Evolutionary conservation across 495 filamentous ascomycete species (phyloP).

Genomic region (Zalerion maritima): DNA sequence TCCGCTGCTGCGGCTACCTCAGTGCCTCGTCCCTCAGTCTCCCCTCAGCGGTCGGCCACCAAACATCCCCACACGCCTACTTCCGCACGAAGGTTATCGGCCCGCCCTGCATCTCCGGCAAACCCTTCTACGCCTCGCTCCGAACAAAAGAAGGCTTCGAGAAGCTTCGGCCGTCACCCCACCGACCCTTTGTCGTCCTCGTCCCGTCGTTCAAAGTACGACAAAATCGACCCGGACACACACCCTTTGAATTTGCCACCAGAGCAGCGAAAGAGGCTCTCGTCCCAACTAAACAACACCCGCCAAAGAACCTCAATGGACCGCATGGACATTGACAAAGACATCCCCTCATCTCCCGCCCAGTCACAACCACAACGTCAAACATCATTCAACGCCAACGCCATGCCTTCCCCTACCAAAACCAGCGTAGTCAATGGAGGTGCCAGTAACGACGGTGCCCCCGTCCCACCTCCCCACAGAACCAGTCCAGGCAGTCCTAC

Average conservation of each 20-base stretch:
- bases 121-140: no score
- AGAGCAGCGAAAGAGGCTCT: constrained; percentile 60
- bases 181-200: constrained; percentile 20
- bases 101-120: constrained; percentile 15
- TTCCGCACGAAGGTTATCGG: no score
- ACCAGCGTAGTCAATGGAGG: constrained; percentile 21
- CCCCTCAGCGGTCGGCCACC: constrained; percentile 11
- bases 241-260: constrained; percentile 82
- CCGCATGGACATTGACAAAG: constrained; percentile 71
- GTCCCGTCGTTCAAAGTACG: constrained; percentile 16
- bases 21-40: constrained; percentile 6
- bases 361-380: constrained; percentile 14
- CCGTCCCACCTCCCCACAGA: constrained; percentile 68
- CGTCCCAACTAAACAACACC: constrained; percentile 56
- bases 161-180: constrained; percentile 24
- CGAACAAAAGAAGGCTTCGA: constrained; percentile 16
- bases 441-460: constrained; percentile 32
- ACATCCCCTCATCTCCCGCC: constrained; percentile 24
- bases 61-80: no score
- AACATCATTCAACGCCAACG: constrained; percentile 19
- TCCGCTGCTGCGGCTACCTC: no score
- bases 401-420: constrained; percentile 16
- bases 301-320: constrained; percentile 40
- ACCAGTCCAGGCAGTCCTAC: constrained; percentile 44
- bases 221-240: constrained; percentile 49